Evolutionary conservation across 768 basidiomycete genomes (phyloP), one percentile per base, ranked within the genome.

Genomic region (Xanthoconium purpureum): DNA sequence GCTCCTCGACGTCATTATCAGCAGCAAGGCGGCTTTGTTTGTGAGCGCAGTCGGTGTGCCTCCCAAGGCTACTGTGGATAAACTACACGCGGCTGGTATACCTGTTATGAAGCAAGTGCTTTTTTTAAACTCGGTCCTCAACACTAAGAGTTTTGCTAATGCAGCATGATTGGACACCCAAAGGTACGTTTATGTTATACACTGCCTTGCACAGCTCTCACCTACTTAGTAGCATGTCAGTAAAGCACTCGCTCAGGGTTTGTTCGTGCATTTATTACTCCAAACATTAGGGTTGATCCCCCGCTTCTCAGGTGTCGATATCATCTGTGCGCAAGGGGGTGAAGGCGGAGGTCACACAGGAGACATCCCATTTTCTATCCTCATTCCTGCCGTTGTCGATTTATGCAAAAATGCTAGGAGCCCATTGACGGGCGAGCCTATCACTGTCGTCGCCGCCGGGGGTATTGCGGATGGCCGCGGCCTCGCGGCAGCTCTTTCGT

Each of bases 271-370:
- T 8, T 39, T n/a, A 12, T 38, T 39, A n/a, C 33, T 17, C 28
- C 29, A 39, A 44, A 38, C 43, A 32, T 42, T 43, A 50, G 7
- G 44, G 35, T 18, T 46, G 32, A 44, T 17, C 7, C 11, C 28
- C 32, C 12, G 2, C 45, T 17, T 55, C 20, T 7, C 62, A 80
- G 90, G 91, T n/a, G 90, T 93, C 15, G 92, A 95, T 63, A 83
- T 94, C 57, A 92, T 95, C 46, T 91, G 92, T 66, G 91, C 89
- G 1, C 91, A 91, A 69, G 89, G 88, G 35, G 90, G 89, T 17
- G 91, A 93, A 71, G 92, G 91, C 18, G 91, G 92, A 29, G 92
- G 91, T 13, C 92, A 94, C 73, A 93, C 92, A 1, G 90, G 93
- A 39, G 87, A 91, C 52, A 89, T 81, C 12, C 80, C 89, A 1